Evolutionary conservation across 2,329 filamentous ascomycete genomes (phyloP), one percentile per base, ranked within the genome.

Genomic region (Fusarium sp.): DNA sequence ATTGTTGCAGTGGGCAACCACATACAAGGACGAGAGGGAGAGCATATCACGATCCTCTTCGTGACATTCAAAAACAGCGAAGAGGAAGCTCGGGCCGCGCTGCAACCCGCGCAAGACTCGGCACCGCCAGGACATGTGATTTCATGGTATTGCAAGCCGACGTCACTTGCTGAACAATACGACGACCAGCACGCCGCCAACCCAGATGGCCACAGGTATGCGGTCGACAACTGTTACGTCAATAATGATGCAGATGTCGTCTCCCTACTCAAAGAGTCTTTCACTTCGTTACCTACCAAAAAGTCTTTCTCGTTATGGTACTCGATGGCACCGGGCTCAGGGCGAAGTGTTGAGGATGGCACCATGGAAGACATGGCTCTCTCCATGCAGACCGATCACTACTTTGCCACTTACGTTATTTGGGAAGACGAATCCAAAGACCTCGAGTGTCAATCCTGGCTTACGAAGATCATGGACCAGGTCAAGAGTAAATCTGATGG

Each of bases 301-400:
- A 85, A 87, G 74, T 81, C 84, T 1, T 87, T 85, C 57, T 79
- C 86, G 1, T 78, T 90, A 13, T 90, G 87, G 83, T 88, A 84
- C 74, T 76, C 84, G 11, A 89, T 90, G 87, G 82, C 81, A 33
- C 88, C 88, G 1, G 83, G 82, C 31, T 87, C 85, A 6, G 56
- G 70, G 27, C 61, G 74, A 45, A 67, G 38, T 29, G 50, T 57
- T 4, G 31, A 54, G 16, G 40, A 52, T 9, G 67, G 64, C 14
- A 52, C 69, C 33, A 78, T 86, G 38, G 81, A 83, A 1, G 85
- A 87, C 66, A 90, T 90, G 88, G 88, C 88, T 5, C 79, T 89
- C 16, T 87, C 84, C 31, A 85, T 89, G 85, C 87, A 89, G 64
- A 84, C 83, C 0, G 88, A 90, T 72, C 88, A 90, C 76, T 90